Evolutionary conservation across 495 filamentous ascomycete genomes (phyloP), one percentile per base, ranked within the genome.

Genomic region (Talaromyces liani): DNA sequence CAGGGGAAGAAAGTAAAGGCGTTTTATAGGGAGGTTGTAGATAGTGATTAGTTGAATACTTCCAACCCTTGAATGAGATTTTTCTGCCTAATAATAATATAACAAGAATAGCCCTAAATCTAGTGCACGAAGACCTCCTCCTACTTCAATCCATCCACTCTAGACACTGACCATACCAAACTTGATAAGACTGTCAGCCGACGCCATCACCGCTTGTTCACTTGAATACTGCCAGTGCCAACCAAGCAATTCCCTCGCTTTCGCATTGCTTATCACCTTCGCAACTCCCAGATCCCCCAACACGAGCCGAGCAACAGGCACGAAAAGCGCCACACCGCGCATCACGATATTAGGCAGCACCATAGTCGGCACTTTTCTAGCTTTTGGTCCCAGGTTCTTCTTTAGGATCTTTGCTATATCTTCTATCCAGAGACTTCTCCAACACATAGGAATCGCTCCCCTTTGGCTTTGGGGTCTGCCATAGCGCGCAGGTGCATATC

Each of bases 1-100:
- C 77, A 80, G 66, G 77, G 75, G 25, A 73, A 69, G 64, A 69
- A 68, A 56, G 66, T 75, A 3, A 72, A 75, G 64, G 58, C 61
- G 1, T 77, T 73, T 63, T 64, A 78, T 51, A 61, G 45, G 20
- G 72, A 74, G 59, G 57, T 70, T 47, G 57, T 72, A 22, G 36
- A 20, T 1, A 41, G 36, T 41, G 16, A 41, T 41, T 41, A 41
- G 36, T 41, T 41, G 36, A 41, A 41, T 4, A 14, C 12, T 41
- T 27, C 27, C 27, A 27, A 27, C 3, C 0, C 27, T 16, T 41
- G 36, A 2, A 41, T 41, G 10, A 41, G n/a, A 49, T 41, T 16
- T 9, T 20, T 20, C 22, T 56, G 20, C 24, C n/a, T n/a, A n/a
- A 10, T 29, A 3, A 27, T 29, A 16, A 56, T 16, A 41, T 12